Base-by-base conservation (phyloP, 106 monocot species). In the Apostasia ramifera region DNA sequence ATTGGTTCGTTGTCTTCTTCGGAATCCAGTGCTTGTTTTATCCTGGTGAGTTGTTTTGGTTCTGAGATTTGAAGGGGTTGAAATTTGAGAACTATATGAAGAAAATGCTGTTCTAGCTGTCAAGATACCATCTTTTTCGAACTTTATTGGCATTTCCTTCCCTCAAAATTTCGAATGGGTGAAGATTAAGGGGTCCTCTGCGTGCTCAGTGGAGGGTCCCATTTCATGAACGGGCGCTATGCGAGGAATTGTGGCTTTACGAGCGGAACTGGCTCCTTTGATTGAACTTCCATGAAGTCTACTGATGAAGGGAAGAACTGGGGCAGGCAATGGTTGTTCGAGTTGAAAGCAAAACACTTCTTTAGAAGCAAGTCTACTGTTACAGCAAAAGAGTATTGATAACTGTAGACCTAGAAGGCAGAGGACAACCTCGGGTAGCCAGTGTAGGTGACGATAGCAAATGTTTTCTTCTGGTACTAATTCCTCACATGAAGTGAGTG, bases 291-390 rank as follows among this genome's bases (percentile, higher is more conserved):
- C 14, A 63, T 63, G 62, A 45, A 39, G 62, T 63, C 45, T 63
- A 44, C 12, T 44, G 43, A 8, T 63, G 62, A 63, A 63, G 62
- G 62, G 62, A 63, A 44, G 62, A 10, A 45, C 44, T 63, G 44
- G 62, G 62, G 62, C 12, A 63, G 45, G 62, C 44, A 44, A 45
- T 63, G 62, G 62, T 63, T 63, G 62, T 63, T 63, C 44, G 62
- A 63, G 45, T 45, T 45, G 44, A 63, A 63, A 45, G 45, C 0
- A 11, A 12, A 63, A 44, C 3, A n/a, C 45, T 63, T 45, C 45
- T 4, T 5, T 63, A 63, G 62, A 42, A 59, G 59, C 9, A 59
- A 59, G 41, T 59, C 59, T 6, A 59, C 41, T 40, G 14, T 59
- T 59, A 59, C 59, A 43, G 44, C 62, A 39, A 12, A 44, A 45